Conservation (phyloP, 306 rosid genomes). For the Ormosia semicastrata region DNA sequence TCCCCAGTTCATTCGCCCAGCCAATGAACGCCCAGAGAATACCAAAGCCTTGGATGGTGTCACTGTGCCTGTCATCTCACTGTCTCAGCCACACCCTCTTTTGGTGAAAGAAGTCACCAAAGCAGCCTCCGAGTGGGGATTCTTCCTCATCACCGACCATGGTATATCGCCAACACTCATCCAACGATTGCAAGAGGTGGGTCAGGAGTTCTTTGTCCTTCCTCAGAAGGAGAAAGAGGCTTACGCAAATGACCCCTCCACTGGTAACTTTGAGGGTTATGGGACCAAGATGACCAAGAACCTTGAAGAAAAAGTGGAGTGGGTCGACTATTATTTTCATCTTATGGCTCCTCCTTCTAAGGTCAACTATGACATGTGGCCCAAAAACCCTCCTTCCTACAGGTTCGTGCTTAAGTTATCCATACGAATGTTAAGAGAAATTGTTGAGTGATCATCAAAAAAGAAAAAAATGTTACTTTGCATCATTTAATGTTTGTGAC, state of each 20-base stretch:
- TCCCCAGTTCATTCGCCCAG: slow-evolving; percentile 27
- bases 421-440: no score
- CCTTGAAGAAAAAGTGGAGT: slow-evolving; percentile 55
- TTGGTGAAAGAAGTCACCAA: slow-evolving; percentile 20
- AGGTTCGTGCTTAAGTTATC: slow-evolving; percentile 26
- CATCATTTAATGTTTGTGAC: no score
- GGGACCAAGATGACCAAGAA: slow-evolving; percentile 70
- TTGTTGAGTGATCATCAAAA: no score
- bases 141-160: slow-evolving; percentile 55
- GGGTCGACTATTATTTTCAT: slow-evolving; percentile 71
- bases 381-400: slow-evolving; percentile 49
- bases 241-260: slow-evolving; percentile 58
- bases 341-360: slow-evolving; percentile 50
- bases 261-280: slow-evolving; percentile 55
- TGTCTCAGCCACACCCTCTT: slow-evolving; percentile 22
- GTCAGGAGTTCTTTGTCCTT: slow-evolving; percentile 44
- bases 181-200: slow-evolving; percentile 50
- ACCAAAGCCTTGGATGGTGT: slow-evolving; percentile 37
- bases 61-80: slow-evolving; percentile 26
- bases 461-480: no score
- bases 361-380: slow-evolving; percentile 51
- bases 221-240: slow-evolving; percentile 57
- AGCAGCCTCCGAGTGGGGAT: slow-evolving; percentile 54
- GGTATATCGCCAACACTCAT: slow-evolving; percentile 44
- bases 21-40: slow-evolving; percentile 36